Conservation (phyloP, 140 eudicot genomes). For the Bidens hawaiensis region DNA sequence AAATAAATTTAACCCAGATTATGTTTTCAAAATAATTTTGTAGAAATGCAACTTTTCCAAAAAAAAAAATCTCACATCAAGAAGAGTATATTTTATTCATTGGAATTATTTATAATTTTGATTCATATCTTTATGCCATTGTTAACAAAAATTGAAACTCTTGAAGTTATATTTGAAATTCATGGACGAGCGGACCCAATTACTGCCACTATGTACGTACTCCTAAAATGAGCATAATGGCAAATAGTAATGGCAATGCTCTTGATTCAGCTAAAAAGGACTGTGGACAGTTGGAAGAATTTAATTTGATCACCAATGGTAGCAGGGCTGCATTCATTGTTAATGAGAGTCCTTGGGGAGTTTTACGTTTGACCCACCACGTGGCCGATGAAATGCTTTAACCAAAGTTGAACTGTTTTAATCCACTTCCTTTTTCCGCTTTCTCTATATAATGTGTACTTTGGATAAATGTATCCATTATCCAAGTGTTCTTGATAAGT, state of each 20-base stretch:
- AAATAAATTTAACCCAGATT: too few relatives aligned
- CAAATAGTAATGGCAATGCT: constrained; percentile 6
- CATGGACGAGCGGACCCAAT: constrained; percentile 8
- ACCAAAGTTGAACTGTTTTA: not conserved
- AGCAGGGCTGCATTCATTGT: constrained; percentile 19
- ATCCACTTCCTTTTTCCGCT: not conserved
- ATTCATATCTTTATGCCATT: too few relatives aligned
- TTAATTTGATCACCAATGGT: constrained; percentile 17
- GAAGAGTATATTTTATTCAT: too few relatives aligned
- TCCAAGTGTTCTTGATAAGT: not conserved
- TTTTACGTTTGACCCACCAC: constrained; percentile 25
- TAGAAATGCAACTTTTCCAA: too few relatives aligned
- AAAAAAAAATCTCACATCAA: too few relatives aligned
- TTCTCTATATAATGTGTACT: constrained; percentile 12
- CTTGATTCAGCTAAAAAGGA: constrained; percentile 17
- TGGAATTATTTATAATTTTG: too few relatives aligned
- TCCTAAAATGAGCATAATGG: not conserved
- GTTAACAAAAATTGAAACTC: too few relatives aligned
- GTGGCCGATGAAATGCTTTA: constrained; percentile 12
- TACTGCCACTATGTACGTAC: not conserved
- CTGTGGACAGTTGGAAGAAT: constrained; percentile 16
- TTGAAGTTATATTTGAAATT: too few relatives aligned
- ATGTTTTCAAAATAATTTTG: too few relatives aligned
- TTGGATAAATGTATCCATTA: not conserved
- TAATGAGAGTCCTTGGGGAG: not conserved